Evolutionary conservation across 768 basidiomycete species (phyloP), one percentile per base, ranked within the genome.

Genomic region (Psilocybe cubensis): DNA sequence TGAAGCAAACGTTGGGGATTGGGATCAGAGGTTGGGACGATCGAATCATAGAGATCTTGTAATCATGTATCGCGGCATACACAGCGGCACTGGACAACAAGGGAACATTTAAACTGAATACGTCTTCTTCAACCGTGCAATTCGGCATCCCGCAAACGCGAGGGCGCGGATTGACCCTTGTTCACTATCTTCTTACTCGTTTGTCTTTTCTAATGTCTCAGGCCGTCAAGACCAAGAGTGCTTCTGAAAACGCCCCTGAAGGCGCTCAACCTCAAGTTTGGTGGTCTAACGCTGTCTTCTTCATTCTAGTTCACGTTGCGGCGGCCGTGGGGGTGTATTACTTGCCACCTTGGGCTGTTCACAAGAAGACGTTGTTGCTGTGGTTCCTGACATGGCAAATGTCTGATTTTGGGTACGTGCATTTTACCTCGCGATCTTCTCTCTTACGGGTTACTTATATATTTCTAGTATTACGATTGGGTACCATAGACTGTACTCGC

Each of bases 401-500:
- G 12, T 84, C 88, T 14, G 82, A 80, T 47, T 88, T 91, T 68
- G 87, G 90, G 89, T 83, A 67, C 65, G 81, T 74, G 17, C 25
- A 31, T 44, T 47, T 49, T 47, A 5, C 3, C 28, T 31, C 49
- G 38, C 21, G 35, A 35, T 14, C 17, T 14, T 54, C 25, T 8
- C 18, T 35, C 52, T 46, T 42, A 31, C 20, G 28, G 41, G 11
- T 23, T 5, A 46, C 3, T 46, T 17, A 29, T 48, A 7, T 48
- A 17, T 51, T 56, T 58, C 48, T 56, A 89, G 89, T 1, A 84
- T 92, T 46, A 91, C 86, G 2, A 76, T 89, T 62, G 90, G 90
- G 1, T 92, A 92, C 67, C 90, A 92, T 66, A 80, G 90, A 33
- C 71, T 92, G n/a, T 91, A 87, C 71, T 89, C 89, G 4, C 91